Evolutionary conservation across 495 filamentous ascomycete genomes (phyloP).

Genomic region (Podospora australis): DNA sequence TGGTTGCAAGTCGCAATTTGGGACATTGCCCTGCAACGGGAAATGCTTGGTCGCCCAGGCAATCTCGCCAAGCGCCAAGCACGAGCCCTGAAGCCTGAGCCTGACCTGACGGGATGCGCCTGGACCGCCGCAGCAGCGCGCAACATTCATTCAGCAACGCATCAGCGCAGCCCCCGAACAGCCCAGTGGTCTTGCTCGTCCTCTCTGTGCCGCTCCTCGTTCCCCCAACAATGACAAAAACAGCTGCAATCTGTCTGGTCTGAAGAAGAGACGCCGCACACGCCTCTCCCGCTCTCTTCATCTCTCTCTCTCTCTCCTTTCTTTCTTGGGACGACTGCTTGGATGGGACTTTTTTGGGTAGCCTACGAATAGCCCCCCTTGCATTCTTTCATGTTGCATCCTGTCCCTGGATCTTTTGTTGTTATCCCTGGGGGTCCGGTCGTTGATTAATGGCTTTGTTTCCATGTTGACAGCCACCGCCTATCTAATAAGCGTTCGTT

Average conservation of each 20-base stretch:
- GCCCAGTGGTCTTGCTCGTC: too few species aligned
- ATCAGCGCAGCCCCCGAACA: too few species aligned
- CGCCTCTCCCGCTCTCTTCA: neutral
- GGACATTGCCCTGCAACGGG: too few species aligned
- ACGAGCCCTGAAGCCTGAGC: too few species aligned
- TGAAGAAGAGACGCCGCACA: conserved; percentile 10
- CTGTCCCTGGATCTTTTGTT: neutral
- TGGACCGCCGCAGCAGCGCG: neutral
- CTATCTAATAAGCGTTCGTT: too few species aligned
- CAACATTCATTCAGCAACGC: too few species aligned
- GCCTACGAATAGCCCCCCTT: too few species aligned
- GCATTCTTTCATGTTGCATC: neutral
- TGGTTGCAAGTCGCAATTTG: too few species aligned
- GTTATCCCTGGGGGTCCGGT: neutral
- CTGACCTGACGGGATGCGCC: too few species aligned
- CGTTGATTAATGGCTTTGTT: neutral
- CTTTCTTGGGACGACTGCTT: neutral
- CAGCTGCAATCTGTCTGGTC: conserved; percentile 3
- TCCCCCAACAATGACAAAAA: conserved; percentile 5
- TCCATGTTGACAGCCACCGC: too few species aligned
- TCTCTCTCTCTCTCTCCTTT: neutral
- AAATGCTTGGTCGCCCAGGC: neutral
- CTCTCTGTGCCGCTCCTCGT: neutral
- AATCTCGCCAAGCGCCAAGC: neutral
- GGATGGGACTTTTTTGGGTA: neutral